Base-by-base conservation (phyloP, 176 grass and related monocot genomes). In the Pharus latifolius region DNA sequence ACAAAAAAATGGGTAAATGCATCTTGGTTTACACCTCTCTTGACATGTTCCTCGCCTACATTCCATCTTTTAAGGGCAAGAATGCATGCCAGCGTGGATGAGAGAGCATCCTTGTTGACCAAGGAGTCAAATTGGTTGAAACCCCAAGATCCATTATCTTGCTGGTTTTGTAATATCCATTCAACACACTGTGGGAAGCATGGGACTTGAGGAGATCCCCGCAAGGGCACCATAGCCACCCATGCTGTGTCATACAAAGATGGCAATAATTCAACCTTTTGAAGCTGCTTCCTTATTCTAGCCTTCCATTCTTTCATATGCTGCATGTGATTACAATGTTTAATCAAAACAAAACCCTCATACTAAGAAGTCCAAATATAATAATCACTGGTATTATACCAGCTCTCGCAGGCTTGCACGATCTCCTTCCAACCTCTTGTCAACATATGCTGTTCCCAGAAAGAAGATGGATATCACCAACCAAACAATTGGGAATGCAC, bases 201-300 rank as follows among this genome's bases (percentile, higher is more conserved):
- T 38, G 82, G 69, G 51, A 49, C 9, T 10, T 24, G 25, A 70
- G 20, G 29, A 42, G 69, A 77, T 30, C 33, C 68, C 19, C 35
- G 85, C 22, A 28, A 38, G 15, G 90, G 82, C 16, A 92, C 90
- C 90, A 85, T 88, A 8, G 90, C 82, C 7, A 83, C 78, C 85
- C 92, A 96, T 37, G 92, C 85, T 0, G 88, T 89, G 76, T 91
- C 92, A 24, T 96, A 96, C 0, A 63, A 56, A 60, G 92, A 96
- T 20, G 72, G 29, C 1, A 26, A 38, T 13, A 78, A 26, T 35
- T 87, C 28, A 1, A 63, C 33, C 49, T 33, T 57, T 6, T 27
- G 57, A 42, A 96, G 74, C 26, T 91, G 76, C 33, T 80, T 60
- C 47, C 74, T 88, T 72, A 92, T 96, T 82, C 72, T 86, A 38